Percentiles rank a stretch among this genome's conserved stretches.
phyloP scores from a whole-genome alignment of 148 eudicot species.

The Cornus kousa region DNA sequence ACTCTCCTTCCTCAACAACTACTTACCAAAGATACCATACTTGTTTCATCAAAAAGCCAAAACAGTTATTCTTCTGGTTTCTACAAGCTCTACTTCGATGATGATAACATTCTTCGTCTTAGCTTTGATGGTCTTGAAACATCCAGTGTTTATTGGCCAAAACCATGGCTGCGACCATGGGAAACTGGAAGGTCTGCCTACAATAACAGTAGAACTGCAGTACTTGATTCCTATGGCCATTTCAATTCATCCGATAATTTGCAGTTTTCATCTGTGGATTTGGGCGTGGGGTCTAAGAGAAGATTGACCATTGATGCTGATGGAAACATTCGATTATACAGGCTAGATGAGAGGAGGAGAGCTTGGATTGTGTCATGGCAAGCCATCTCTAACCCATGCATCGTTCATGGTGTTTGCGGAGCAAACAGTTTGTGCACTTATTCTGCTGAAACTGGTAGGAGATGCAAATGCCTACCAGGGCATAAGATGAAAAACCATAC shows the following conservation, averaged over 20 bases:
- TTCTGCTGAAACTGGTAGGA: background rate
- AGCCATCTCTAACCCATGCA: background rate
- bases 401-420: conserved; percentile 15
- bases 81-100: conserved; percentile 24
- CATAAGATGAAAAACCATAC: conserved; percentile 13
- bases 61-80: conserved; percentile 20
- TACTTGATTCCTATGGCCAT: conserved; percentile 6
- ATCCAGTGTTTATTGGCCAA: conserved; percentile 26
- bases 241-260: conserved; percentile 18
- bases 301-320: conserved; percentile 21
- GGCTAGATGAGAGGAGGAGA: conserved; percentile 3
- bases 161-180: background rate
- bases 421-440: conserved; percentile 11
- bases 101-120: conserved; percentile 18
- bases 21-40: conserved; percentile 16
- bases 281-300: conserved; percentile 12
- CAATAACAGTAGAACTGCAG: conserved; percentile 15
- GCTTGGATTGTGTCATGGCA: conserved; percentile 8
- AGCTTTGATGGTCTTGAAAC: conserved; percentile 16
- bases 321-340: conserved; percentile 17
- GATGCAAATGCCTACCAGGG: conserved; percentile 17
- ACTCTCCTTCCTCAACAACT: conserved; percentile 38
- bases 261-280: conserved; percentile 6
- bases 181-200: conserved; percentile 6
- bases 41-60: conserved; percentile 23